Evolutionary conservation across 805 yeast species (phyloP), one percentile per base, ranked within the genome.

Genomic region (Zygotorulaspora sp.): DNA sequence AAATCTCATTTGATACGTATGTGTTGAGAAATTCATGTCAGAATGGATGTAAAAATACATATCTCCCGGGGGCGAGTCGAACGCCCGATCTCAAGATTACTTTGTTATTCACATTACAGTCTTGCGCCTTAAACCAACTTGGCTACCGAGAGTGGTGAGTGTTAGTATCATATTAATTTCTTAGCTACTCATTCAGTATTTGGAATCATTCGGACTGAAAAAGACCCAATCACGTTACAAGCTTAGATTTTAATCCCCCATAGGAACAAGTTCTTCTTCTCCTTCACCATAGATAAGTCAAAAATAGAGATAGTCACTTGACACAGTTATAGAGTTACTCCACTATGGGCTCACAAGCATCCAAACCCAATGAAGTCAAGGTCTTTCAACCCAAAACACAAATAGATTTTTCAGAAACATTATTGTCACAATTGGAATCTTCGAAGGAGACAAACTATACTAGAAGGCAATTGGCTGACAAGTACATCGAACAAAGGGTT

Each of bases 361-460:
- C 83, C 9, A 78, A 74, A 53, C 77, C 80, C 26, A 57, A 61
- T 20, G 80, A 78, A 48, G 72, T 79, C 14, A 78, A 78, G 61
- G 81, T 79, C 13, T 79, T 78, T 55, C 72, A 77, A 2, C 86
- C 88, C 24, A 60, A 70, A 28, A 71, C 86, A 5, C 84, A 85
- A 33, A 76, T 82, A 30, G 82, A 80, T 45, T 77, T 80, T 57
- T 74, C 80, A 36, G 75, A 81, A 3, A 72, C 80, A 11, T 71
- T 83, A 34, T 66, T 83, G 43, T 67, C 78, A 5, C 81, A 77
- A 53, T 70, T 83, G 49, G 84, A 80, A 46, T 66, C 64, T 32
- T 71, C 81, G 3, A 67, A 69, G 16, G 88, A 82, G 66, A 73
- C 84, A 2, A 83, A 82, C 56, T 83, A 73, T 56, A 72, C 87